A percentile compares a stretch with the other conserved stretches of the same genome.
Evolutionary conservation across 208 protist genomes (phyloP).

Genomic region (Crithidia fasciculata): DNA sequence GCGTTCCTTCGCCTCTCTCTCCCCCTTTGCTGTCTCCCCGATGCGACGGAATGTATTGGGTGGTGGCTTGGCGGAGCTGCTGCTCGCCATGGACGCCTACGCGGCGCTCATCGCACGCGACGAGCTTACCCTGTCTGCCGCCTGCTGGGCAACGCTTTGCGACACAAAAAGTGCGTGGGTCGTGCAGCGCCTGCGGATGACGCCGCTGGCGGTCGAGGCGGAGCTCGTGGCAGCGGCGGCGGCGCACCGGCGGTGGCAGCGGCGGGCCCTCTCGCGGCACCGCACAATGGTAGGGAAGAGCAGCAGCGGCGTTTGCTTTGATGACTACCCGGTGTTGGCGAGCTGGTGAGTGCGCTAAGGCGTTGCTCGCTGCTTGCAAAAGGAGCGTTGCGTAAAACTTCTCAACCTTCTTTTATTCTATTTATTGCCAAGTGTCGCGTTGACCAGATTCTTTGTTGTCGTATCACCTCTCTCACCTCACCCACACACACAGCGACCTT

Average conservation of each 20-base stretch:
- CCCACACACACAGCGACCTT: no score
- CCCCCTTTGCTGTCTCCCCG: no score
- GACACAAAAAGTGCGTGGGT: constrained; percentile 43
- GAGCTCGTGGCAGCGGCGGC: constrained; percentile 62
- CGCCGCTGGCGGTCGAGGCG: constrained; percentile 60
- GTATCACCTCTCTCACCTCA: no score
- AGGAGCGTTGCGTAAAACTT: no score
- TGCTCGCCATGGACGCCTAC: constrained; percentile 65
- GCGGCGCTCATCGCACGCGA: constrained; percentile 65
- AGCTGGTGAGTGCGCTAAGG: background rate
- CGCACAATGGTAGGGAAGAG: constrained; percentile 41
- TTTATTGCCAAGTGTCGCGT: no score
- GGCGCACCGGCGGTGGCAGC: constrained; percentile 50
- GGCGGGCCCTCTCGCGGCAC: constrained; percentile 11
- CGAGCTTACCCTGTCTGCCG: constrained; percentile 61
- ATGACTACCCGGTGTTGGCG: constrained; percentile 29
- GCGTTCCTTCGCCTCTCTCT: no score
- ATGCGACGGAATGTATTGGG: constrained; percentile 58
- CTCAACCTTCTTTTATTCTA: background rate
- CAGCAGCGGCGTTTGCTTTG: constrained; percentile 19
- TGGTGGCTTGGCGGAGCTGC: constrained; percentile 62
- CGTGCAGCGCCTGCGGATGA: constrained; percentile 36
- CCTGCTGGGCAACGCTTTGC: constrained; percentile 69
- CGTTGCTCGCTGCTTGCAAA: no score
- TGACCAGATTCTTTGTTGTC: no score